A percentile compares a stretch with the other conserved stretches of the same genome.
phyloP scores from a whole-genome alignment of 169 alveolate genomes.

The Fabrea salina region DNA sequence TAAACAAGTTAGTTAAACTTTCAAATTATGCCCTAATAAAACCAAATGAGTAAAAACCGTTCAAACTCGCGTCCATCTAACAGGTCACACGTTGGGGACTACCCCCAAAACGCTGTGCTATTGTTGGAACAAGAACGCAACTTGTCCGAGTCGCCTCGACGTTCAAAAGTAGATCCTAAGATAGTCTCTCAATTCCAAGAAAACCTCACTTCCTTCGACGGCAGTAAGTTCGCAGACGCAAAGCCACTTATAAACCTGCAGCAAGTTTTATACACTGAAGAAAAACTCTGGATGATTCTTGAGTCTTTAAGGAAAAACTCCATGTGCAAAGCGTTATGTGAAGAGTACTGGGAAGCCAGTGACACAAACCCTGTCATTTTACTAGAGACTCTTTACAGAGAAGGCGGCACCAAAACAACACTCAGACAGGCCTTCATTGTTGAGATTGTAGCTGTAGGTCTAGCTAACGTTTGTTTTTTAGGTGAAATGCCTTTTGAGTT shows the following conservation, averaged over 20 bases:
- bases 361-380: background rate
- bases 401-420: background rate
- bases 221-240: background rate
- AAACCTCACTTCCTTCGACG: too few relatives aligned
- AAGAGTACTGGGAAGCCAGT: constrained; percentile 21
- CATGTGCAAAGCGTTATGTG: background rate
- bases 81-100: too few relatives aligned
- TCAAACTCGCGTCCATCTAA: too few relatives aligned
- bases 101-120: too few relatives aligned
- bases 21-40: too few relatives aligned
- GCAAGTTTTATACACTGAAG: background rate
- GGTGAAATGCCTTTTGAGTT: constrained; percentile 26
- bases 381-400: constrained; percentile 24
- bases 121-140: too few relatives aligned
- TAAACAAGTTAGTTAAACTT: too few relatives aligned
- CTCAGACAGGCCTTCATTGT: constrained; percentile 20
- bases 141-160: too few relatives aligned
- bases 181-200: too few relatives aligned
- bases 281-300: background rate
- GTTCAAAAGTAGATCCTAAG: too few relatives aligned
- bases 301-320: background rate
- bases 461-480: background rate
- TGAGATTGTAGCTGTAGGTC: background rate
- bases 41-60: too few relatives aligned
- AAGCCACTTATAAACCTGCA: constrained; percentile 3